phyloP scores from a whole-genome alignment of 352 stramenopile genomes.

The Albugo laibachii region DNA sequence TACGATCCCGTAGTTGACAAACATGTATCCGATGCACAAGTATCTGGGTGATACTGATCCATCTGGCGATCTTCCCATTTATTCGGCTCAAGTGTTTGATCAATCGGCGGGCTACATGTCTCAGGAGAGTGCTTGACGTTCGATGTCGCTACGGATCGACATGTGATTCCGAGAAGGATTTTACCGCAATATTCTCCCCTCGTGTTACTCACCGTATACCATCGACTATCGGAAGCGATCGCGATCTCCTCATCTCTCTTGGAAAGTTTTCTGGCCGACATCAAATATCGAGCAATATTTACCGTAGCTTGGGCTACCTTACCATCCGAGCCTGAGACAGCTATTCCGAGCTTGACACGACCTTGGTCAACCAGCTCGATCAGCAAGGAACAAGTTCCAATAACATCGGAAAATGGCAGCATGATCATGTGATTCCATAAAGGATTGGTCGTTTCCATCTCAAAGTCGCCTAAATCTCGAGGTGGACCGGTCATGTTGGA shows the following conservation, averaged over 20 bases:
- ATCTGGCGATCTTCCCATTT: too few relatives aligned
- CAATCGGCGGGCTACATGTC: too few relatives aligned
- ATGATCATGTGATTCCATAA: constrained; percentile 71
- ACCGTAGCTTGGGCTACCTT: constrained; percentile 23
- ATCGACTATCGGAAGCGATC: constrained; percentile 50
- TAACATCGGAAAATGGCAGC: constrained; percentile 51
- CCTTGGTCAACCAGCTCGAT: constrained; percentile 49
- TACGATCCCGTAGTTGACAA: too few relatives aligned
- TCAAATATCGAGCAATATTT: constrained; percentile 73
- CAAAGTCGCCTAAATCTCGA: not conserved
- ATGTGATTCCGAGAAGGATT: constrained; percentile 63
- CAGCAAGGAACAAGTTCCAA: constrained; percentile 52
- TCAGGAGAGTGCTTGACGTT: too few relatives aligned
- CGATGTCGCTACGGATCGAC: constrained; percentile 4
- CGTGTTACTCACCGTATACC: constrained; percentile 70
- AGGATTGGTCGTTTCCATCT: constrained; percentile 26
- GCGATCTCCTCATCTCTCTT: constrained; percentile 39
- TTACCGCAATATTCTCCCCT: constrained; percentile 79
- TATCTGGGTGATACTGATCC: not conserved
- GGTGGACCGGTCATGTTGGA: not conserved
- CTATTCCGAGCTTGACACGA: constrained; percentile 8
- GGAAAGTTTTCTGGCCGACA: constrained; percentile 17
- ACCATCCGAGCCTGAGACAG: constrained; percentile 8
- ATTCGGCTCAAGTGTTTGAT: too few relatives aligned
- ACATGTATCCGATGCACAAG: not conserved